phyloP scores from a whole-genome alignment of 2,329 filamentous ascomycete genomes.

The Metarhizium robertsii region DNA sequence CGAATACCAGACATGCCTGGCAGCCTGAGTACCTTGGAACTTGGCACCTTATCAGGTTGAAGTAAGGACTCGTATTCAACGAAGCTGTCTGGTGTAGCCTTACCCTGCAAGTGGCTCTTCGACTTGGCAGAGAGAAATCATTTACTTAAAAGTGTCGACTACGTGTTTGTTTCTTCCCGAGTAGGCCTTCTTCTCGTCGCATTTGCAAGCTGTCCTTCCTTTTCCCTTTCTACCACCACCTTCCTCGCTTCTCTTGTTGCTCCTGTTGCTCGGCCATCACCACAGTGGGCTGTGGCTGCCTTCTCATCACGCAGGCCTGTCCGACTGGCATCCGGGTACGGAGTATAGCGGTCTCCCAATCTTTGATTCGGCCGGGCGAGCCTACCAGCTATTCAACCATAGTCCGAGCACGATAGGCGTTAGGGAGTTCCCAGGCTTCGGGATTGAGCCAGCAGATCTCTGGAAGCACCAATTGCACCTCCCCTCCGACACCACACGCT shows the following conservation, averaged over 20 bases:
- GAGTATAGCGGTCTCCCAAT: background rate
- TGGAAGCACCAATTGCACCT: constrained; percentile 1
- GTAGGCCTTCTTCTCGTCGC: background rate
- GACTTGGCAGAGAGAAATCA: background rate
- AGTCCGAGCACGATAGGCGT: background rate
- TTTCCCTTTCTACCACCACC: background rate
- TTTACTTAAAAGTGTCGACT: background rate
- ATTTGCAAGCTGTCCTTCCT: background rate
- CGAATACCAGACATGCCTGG: too few relatives aligned
- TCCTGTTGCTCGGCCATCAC: constrained; percentile 1
- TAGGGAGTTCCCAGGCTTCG: background rate
- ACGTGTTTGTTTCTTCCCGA: background rate
- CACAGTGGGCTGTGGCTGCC: background rate
- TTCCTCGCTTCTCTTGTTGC: background rate
- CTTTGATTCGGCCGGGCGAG: background rate
- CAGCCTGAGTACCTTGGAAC: background rate
- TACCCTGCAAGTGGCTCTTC: constrained; percentile 1
- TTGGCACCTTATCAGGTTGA: too few relatives aligned
- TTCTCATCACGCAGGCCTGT: background rate
- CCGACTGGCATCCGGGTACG: background rate
- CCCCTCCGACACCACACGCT: background rate
- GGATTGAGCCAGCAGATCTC: background rate
- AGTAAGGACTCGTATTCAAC: too few relatives aligned
- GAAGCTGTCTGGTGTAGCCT: background rate
- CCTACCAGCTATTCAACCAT: background rate